These are phyloP conservation scores for Hypholoma sublateritium DNA, from an alignment of 768 basidiomycete genomes.

Conservation along the genomic window DNA sequence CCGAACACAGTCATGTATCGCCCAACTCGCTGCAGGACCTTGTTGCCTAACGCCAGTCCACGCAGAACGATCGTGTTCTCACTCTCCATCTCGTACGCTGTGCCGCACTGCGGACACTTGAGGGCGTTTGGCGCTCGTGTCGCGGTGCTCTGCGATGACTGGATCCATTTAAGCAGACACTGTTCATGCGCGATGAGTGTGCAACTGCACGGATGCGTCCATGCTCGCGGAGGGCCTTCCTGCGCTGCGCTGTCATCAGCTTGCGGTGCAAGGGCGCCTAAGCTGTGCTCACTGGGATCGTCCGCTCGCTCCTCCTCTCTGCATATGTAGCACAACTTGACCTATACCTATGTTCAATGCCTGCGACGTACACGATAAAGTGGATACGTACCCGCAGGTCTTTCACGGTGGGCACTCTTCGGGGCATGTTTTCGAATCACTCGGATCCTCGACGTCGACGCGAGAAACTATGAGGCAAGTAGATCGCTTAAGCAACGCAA, in stretches of 20 bases:
- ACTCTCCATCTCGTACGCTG: conserved; percentile 67
- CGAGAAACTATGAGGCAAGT: too few species aligned
- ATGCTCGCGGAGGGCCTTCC: conserved; percentile 50
- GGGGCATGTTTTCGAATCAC: background rate
- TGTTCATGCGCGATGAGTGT: conserved; percentile 79
- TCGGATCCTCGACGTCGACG: background rate
- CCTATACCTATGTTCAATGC: conserved; percentile 27
- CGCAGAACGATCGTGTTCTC: conserved; percentile 53
- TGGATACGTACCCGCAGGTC: conserved; percentile 28
- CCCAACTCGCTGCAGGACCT: conserved; percentile 47
- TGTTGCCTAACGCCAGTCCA: conserved; percentile 52
- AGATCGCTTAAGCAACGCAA: too few species aligned
- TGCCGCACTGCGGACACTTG: conserved; percentile 79
- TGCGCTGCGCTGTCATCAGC: conserved; percentile 28
- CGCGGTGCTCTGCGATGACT: conserved; percentile 59
- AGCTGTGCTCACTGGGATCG: conserved; percentile 37
- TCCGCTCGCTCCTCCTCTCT: conserved; percentile 62
- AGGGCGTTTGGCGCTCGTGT: conserved; percentile 62
- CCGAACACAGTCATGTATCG: conserved; percentile 51
- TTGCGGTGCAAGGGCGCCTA: background rate
- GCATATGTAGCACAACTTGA: conserved; percentile 83
- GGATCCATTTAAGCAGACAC: conserved; percentile 80
- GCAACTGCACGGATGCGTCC: conserved; percentile 82
- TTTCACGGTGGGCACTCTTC: conserved; percentile 27
- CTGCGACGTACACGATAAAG: background rate